A percentile compares a stretch with the other conserved stretches of the same genome.
Evolutionary conservation across 257 asterid genomes (phyloP).

Genomic region (Salvia rosmarinus): DNA sequence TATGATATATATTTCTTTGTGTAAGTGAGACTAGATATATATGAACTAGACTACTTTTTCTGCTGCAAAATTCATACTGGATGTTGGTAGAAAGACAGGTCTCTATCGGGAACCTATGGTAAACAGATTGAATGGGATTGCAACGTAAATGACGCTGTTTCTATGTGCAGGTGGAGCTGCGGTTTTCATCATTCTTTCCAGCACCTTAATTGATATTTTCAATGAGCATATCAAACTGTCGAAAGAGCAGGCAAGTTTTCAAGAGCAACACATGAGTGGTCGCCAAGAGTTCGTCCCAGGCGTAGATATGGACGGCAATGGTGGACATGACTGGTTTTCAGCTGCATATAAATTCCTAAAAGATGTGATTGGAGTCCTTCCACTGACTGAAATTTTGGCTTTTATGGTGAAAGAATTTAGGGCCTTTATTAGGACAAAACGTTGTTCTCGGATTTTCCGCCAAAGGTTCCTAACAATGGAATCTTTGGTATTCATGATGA

Average conservation of each 20-base stretch:
- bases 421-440: neutral
- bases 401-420: neutral
- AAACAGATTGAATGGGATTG: neutral
- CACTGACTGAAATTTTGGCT: constrained; percentile 39
- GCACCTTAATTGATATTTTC: constrained; percentile 41
- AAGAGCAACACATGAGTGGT: neutral
- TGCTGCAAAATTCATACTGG: neutral
- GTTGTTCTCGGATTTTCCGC: neutral
- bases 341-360: constrained; percentile 33
- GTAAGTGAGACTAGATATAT: neutral
- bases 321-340: neutral
- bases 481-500: constrained; percentile 8
- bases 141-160: too few species aligned
- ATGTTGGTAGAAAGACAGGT: too few species aligned
- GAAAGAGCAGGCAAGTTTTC: constrained; percentile 1
- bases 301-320: too few species aligned
- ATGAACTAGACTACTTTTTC: neutral
- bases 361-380: constrained; percentile 41
- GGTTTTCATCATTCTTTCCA: constrained; percentile 35
- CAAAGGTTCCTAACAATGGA: neutral
- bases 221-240: constrained; percentile 33
- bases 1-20: too few species aligned
- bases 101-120: neutral
- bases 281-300: too few species aligned
- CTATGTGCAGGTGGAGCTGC: constrained; percentile 51